Evolutionary conservation across 176 grass and related monocot genomes (phyloP).

Genomic region (Pontederia crassipes): DNA sequence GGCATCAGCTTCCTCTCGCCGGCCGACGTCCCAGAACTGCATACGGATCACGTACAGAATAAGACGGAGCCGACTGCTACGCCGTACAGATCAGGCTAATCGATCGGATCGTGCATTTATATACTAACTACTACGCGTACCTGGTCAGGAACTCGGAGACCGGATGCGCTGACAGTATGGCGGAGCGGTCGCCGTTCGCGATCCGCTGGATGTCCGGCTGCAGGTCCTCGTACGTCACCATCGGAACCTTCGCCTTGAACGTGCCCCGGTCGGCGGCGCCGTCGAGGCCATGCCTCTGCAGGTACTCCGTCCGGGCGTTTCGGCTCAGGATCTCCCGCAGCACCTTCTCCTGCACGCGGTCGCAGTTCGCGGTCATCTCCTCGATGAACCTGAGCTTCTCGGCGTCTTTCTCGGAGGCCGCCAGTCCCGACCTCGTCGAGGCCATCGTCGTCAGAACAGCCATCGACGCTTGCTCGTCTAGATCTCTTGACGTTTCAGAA

Average conservation of each 20-base stretch:
- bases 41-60: background rate
- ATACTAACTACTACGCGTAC: background rate
- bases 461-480: too few species aligned
- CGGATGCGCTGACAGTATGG: slow-evolving; percentile 15
- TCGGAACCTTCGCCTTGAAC: slow-evolving; percentile 15
- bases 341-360: slow-evolving; percentile 3
- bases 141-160: slow-evolving; percentile 16
- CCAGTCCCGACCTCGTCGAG: background rate
- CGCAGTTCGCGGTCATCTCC: slow-evolving; percentile 9
- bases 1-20: slow-evolving; percentile 19
- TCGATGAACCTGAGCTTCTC: slow-evolving; percentile 16
- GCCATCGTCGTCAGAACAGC: background rate
- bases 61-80: background rate
- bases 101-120: background rate
- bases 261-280: background rate
- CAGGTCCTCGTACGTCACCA: slow-evolving; percentile 19
- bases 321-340: slow-evolving; percentile 11
- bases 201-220: slow-evolving; percentile 13
- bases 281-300: background rate
- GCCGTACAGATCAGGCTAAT: background rate
- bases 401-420: slow-evolving; percentile 3
- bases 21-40: slow-evolving; percentile 12
- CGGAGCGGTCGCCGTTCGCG: slow-evolving; percentile 12
- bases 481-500: too few species aligned
- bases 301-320: slow-evolving; percentile 8